Percentiles rank a stretch among this genome's conserved stretches.
These are phyloP conservation scores for Eucalyptus curtisii DNA, from an alignment of 345 rosid genomes.

Conservation along the genomic window DNA sequence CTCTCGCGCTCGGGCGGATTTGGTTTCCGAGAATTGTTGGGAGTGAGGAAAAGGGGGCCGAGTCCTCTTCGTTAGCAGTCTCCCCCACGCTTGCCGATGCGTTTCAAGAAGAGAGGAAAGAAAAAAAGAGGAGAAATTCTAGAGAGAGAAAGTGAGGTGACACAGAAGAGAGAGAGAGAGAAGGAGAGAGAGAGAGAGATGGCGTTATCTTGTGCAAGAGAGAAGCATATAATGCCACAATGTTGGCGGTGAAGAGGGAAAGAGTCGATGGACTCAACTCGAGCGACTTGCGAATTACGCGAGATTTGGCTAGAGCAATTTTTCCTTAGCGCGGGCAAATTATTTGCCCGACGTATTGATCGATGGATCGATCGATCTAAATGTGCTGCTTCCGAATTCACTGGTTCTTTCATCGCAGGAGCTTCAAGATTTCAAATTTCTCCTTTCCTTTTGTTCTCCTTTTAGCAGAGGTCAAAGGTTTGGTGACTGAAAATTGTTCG, in stretches of 20 bases:
- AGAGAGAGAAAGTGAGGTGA: neutral
- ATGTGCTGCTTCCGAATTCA: neutral
- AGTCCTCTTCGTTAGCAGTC: neutral
- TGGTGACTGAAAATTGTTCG: neutral
- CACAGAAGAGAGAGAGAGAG: conserved; percentile 2
- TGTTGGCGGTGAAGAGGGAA: neutral
- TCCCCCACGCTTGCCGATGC: neutral
- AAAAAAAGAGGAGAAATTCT: neutral
- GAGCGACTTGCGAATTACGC: neutral
- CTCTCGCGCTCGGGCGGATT: neutral
- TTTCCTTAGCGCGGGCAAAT: neutral
- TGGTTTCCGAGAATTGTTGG: neutral
- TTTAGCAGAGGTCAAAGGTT: neutral
- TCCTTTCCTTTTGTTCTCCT: neutral
- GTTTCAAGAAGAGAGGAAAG: neutral
- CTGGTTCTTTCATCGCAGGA: neutral
- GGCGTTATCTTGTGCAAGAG: conserved; percentile 12
- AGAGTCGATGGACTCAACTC: neutral
- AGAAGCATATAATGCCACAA: neutral
- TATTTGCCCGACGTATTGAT: neutral
- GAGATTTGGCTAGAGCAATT: neutral
- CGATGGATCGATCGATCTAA: neutral
- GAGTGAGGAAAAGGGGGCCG: neutral
- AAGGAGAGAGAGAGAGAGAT: conserved; percentile 9
- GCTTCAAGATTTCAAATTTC: neutral